Evolutionary conservation across 352 stramenopile genomes (phyloP).

Genomic region (Phytophthora citricola): DNA sequence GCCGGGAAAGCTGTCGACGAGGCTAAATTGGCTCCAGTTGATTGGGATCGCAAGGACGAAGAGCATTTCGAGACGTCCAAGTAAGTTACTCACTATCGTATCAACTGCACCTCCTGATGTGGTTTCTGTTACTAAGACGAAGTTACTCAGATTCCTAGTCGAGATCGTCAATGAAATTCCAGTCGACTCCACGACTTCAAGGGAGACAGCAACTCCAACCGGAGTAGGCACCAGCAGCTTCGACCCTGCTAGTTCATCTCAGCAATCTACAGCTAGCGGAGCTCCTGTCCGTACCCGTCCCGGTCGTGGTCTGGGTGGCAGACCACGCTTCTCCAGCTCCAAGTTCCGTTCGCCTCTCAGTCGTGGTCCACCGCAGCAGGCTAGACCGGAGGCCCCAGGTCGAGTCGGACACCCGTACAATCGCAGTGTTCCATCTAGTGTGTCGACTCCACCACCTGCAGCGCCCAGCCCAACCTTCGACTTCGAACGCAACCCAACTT

Average conservation of each 20-base stretch:
- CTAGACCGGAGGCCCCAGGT: slow-evolving; percentile 14
- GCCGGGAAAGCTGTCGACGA: slow-evolving; percentile 67
- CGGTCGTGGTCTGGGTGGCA: slow-evolving; percentile 11
- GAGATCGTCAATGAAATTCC: slow-evolving; percentile 76
- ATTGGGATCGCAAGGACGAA: slow-evolving; percentile 74
- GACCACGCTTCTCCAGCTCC: slow-evolving; percentile 20
- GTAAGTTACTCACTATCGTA: slow-evolving; percentile 30
- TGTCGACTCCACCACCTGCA: slow-evolving; percentile 3
- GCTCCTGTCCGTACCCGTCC: background rate
- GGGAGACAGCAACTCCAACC: slow-evolving; percentile 3
- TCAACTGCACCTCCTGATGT: too few relatives aligned
- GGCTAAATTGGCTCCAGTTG: slow-evolving; percentile 47
- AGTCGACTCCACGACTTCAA: slow-evolving; percentile 22
- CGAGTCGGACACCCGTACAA: slow-evolving; percentile 23
- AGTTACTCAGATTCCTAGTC: slow-evolving; percentile 60
- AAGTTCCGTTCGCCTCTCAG: slow-evolving; percentile 45
- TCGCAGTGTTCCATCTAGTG: slow-evolving; percentile 6
- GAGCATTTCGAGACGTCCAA: slow-evolving; percentile 64
- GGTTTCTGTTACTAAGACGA: too few relatives aligned
- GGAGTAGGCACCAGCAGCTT: slow-evolving; percentile 9
- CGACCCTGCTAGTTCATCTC: slow-evolving; percentile 1
- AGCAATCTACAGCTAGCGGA: background rate
- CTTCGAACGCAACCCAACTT: slow-evolving; percentile 65
- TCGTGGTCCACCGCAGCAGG: slow-evolving; percentile 20
- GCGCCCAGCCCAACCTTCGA: slow-evolving; percentile 40